A percentile compares a stretch with the other conserved stretches of the same genome.
phyloP scores from a whole-genome alignment of 2,329 filamentous ascomycete species.

The Colletotrichum sp. region DNA sequence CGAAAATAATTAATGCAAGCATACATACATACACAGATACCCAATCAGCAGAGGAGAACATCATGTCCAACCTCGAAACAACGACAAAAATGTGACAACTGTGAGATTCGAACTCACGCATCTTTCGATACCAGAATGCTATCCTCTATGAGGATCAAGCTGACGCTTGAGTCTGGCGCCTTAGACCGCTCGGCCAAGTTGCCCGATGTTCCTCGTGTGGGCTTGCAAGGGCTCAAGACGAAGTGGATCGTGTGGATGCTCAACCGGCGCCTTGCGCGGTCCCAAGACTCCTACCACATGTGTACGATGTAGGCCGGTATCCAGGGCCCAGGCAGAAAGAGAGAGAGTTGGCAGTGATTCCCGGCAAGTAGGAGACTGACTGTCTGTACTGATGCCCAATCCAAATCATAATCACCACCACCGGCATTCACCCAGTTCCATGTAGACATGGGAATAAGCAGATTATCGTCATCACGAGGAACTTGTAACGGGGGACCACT shows the following conservation, averaged over 20 bases:
- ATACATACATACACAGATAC: too few species aligned
- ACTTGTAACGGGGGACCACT: neutral
- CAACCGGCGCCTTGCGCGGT: neutral
- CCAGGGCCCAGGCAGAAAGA: neutral
- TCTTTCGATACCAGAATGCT: slow-evolving; percentile 21
- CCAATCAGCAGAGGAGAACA: neutral
- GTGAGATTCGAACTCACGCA: slow-evolving; percentile 22
- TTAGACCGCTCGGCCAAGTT: slow-evolving; percentile 23
- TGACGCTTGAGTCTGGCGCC: slow-evolving; percentile 19
- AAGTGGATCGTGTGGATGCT: neutral
- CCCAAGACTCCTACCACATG: neutral
- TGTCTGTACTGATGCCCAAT: neutral
- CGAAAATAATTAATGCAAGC: too few species aligned
- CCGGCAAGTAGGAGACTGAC: neutral
- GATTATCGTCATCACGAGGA: neutral
- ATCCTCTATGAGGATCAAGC: neutral
- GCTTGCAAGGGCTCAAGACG: neutral
- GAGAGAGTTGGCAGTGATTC: neutral
- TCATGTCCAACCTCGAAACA: neutral
- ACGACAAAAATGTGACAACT: neutral
- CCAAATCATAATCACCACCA: neutral
- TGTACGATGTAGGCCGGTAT: neutral
- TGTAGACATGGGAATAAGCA: neutral
- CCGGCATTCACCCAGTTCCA: neutral
- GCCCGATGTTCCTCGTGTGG: neutral